Evolutionary conservation across 148 eudicot genomes (phyloP).

Genomic region (Rhododendron mucronatum): DNA sequence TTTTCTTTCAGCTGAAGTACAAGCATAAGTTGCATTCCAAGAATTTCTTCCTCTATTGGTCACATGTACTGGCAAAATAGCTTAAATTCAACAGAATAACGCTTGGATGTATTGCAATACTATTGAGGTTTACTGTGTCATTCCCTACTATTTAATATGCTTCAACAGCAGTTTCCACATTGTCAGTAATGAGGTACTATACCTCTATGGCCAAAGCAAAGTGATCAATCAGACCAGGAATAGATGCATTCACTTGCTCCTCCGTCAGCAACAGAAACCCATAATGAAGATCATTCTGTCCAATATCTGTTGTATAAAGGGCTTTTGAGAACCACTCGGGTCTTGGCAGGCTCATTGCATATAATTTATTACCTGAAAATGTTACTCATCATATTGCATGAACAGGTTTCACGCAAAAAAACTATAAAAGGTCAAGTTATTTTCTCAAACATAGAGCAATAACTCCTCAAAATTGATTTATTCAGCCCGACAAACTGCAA

Average conservation of each 20-base stretch:
- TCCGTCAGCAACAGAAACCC: constrained; percentile 18
- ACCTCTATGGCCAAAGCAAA: constrained; percentile 32
- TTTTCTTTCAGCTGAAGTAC: neutral
- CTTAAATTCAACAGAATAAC: neutral
- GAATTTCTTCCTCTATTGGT: neutral
- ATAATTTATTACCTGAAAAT: constrained; percentile 1
- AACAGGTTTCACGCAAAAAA: neutral
- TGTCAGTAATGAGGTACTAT: neutral
- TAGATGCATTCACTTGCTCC: constrained; percentile 20
- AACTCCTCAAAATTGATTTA: neutral
- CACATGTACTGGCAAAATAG: neutral
- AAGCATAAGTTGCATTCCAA: neutral
- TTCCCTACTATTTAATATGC: neutral
- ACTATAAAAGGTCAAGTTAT: neutral
- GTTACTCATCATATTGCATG: neutral
- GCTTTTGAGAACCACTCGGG: constrained; percentile 16
- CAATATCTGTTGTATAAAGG: constrained; percentile 22
- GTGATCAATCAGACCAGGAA: constrained; percentile 24
- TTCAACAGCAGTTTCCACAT: neutral
- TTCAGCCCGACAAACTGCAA: constrained; percentile 4
- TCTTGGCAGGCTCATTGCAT: constrained; percentile 10
- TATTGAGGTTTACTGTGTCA: neutral
- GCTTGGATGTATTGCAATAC: neutral
- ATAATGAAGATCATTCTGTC: constrained; percentile 39
- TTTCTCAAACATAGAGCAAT: neutral